Percentiles rank a stretch among this genome's conserved stretches.
Conservation (phyloP, 2,329 filamentous ascomycete genomes). For the Cryoendolithus antarcticus region DNA sequence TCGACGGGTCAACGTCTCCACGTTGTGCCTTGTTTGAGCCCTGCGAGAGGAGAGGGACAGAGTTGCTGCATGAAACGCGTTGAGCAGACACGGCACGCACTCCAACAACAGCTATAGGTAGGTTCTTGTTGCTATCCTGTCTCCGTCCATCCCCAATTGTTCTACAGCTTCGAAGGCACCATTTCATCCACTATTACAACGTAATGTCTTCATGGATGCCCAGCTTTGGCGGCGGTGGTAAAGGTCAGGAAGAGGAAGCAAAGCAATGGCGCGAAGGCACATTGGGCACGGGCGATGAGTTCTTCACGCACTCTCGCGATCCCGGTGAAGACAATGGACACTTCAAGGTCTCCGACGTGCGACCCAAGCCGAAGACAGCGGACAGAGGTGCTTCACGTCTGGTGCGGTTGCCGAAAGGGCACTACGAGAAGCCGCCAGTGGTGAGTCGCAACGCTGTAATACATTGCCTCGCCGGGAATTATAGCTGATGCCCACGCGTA, state of each 20-base stretch:
- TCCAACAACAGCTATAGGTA: no score
- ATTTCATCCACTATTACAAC: no score
- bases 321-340: constrained; percentile 2
- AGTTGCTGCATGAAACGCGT: no score
- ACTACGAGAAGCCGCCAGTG: constrained; percentile 5
- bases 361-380: constrained; percentile 2
- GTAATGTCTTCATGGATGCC: constrained; percentile 6
- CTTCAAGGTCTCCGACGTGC: constrained; percentile 5
- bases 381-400: constrained; percentile 4
- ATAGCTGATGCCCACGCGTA: background rate
- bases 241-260: constrained; percentile 4
- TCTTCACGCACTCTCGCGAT: constrained; percentile 5
- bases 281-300: constrained; percentile 4
- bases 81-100: no score
- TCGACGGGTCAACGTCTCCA: no score
- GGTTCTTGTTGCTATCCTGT: no score
- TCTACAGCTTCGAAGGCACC: no score
- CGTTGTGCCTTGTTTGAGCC: no score
- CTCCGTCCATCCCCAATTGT: no score
- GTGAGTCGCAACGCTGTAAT: background rate
- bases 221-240: constrained; percentile 3
- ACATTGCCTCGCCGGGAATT: no score
- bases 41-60: no score
- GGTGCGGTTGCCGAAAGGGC: constrained; percentile 2
- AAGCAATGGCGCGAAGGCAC: constrained; percentile 5